Evolutionary conservation across 2,329 filamentous ascomycete species (phyloP).

Genomic region (Colletotrichum plurivorum): DNA sequence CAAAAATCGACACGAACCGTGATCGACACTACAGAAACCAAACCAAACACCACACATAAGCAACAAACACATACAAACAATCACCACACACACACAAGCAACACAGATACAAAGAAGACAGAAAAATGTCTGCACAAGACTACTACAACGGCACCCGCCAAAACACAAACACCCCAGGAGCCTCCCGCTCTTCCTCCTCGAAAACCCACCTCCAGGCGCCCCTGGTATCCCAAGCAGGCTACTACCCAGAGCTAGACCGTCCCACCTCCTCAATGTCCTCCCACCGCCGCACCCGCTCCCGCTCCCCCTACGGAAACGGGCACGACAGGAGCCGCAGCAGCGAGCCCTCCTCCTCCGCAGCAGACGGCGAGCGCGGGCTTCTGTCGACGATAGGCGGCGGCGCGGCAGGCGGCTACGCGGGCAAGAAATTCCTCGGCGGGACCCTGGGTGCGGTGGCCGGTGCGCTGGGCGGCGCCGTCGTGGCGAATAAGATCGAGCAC

Average conservation of each 20-base stretch:
- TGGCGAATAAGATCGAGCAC: slow-evolving; percentile 66
- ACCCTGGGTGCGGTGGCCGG: slow-evolving; percentile 67
- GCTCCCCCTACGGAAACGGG: slow-evolving; percentile 28
- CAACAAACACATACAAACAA: slow-evolving; percentile 8
- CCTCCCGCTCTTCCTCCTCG: slow-evolving; percentile 7
- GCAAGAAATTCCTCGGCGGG: slow-evolving; percentile 68
- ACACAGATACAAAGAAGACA: too few relatives aligned
- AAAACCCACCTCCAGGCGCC: slow-evolving; percentile 18
- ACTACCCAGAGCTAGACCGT: slow-evolving; percentile 33
- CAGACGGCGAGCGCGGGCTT: slow-evolving; percentile 67
- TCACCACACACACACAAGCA: not conserved
- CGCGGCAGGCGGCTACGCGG: slow-evolving; percentile 66
- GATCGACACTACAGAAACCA: too few relatives aligned
- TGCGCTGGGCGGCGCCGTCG: slow-evolving; percentile 67
- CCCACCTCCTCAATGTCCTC: slow-evolving; percentile 25
- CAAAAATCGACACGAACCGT: not conserved
- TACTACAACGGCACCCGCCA: slow-evolving; percentile 43
- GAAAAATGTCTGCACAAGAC: slow-evolving; percentile 44
- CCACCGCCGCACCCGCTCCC: slow-evolving; percentile 10
- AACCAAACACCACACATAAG: too few relatives aligned
- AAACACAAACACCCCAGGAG: slow-evolving; percentile 34
- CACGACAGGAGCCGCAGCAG: slow-evolving; percentile 26
- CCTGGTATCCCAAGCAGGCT: slow-evolving; percentile 16
- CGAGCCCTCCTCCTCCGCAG: slow-evolving; percentile 34
- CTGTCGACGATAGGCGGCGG: slow-evolving; percentile 68